A percentile compares a stretch with the other conserved stretches of the same genome.
These are phyloP conservation scores for Magnaporthales sp. DNA, from an alignment of 2,329 filamentous ascomycete genomes.

Conservation along the genomic window DNA sequence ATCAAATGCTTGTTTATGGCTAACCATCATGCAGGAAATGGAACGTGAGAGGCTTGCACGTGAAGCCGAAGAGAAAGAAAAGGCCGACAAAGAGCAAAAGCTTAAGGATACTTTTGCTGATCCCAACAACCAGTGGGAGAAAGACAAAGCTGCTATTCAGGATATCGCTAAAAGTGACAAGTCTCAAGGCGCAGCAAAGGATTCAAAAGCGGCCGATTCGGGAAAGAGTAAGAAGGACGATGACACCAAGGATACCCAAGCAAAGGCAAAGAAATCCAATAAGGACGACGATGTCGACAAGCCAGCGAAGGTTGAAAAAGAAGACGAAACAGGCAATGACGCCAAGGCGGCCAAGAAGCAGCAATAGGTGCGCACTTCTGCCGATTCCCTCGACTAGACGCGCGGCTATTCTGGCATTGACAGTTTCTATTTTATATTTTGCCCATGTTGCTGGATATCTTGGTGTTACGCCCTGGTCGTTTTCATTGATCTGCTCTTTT, in stretches of 20 bases:
- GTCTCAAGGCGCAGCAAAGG: constrained; percentile 6
- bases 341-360: constrained; percentile 1
- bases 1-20: not conserved
- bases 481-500: not conserved
- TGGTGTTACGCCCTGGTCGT: not conserved
- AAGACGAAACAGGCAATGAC: not conserved
- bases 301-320: not conserved
- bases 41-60: constrained; percentile 73
- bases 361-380: not conserved
- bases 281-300: not conserved
- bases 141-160: constrained; percentile 75
- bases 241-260: not conserved
- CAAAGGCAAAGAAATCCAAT: constrained; percentile 2
- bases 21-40: constrained; percentile 59
- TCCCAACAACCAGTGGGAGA: constrained; percentile 73
- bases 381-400: not conserved
- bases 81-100: constrained; percentile 64
- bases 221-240: constrained; percentile 14
- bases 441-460: constrained; percentile 1
- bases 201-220: constrained; percentile 19
- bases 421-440: not conserved
- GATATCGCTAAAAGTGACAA: constrained; percentile 54
- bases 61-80: constrained; percentile 71
- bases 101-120: constrained; percentile 76
- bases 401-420: not conserved